Percentiles rank a stretch among this genome's conserved stretches.
Evolutionary conservation across 345 rosid species (phyloP).

Genomic region (Syzygium grande): DNA sequence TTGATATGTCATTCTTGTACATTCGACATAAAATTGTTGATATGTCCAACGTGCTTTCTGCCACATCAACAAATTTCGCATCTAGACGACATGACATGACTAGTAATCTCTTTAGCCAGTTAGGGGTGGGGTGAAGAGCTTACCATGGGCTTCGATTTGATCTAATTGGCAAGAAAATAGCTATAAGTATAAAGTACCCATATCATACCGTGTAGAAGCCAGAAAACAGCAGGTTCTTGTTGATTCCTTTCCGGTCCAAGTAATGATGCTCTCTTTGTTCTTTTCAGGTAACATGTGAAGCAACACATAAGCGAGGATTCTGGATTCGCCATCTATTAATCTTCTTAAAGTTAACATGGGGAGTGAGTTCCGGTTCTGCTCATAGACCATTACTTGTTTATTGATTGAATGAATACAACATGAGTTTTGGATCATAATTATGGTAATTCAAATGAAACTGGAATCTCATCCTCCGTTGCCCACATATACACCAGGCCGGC

Average conservation of each 20-base stretch:
- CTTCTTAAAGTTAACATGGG: background rate
- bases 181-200: background rate
- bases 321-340: background rate
- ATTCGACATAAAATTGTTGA: background rate
- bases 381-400: background rate
- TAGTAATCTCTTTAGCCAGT: background rate
- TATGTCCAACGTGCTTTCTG: background rate
- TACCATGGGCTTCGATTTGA: background rate
- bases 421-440: background rate
- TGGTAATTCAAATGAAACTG: background rate
- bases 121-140: background rate
- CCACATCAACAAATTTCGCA: background rate
- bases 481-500: background rate
- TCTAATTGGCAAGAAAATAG: background rate
- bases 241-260: background rate
- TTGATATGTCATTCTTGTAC: background rate
- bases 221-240: background rate
- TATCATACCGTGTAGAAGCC: background rate
- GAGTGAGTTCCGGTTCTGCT: too few relatives aligned
- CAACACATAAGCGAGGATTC: background rate
- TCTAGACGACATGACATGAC: background rate
- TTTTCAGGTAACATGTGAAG: background rate
- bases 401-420: background rate
- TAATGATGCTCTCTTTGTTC: background rate
- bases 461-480: background rate